Evolutionary conservation across 768 basidiomycete genomes (phyloP).

Genomic region (Suillus variegatus): DNA sequence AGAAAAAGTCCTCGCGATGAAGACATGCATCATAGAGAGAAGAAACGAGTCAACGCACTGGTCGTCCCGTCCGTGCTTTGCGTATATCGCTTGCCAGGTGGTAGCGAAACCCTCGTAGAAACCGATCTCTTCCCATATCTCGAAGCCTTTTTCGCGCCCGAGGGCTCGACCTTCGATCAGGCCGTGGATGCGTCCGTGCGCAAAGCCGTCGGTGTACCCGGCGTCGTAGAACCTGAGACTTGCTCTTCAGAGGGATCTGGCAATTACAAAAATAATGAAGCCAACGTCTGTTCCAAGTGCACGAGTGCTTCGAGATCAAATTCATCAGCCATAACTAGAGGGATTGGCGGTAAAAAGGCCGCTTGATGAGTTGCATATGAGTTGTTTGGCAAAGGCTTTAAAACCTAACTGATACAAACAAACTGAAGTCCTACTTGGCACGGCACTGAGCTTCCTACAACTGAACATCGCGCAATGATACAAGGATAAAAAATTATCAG

Average conservation of each 20-base stretch:
- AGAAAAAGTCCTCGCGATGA: too few species aligned
- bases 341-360: not conserved
- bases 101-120: constrained; percentile 86
- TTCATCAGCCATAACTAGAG: constrained; percentile 18
- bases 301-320: constrained; percentile 64
- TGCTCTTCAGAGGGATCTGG: constrained; percentile 10
- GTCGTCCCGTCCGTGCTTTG: constrained; percentile 42
- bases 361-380: not conserved
- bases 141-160: constrained; percentile 88
- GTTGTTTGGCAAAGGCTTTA: not conserved
- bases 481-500: not conserved
- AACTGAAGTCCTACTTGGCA: not conserved
- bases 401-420: not conserved
- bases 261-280: constrained; percentile 4
- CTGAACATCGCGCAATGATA: too few species aligned
- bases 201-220: constrained; percentile 77
- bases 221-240: constrained; percentile 72
- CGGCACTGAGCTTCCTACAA: too few species aligned
- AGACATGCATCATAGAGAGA: too few species aligned
- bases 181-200: constrained; percentile 88
- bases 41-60: constrained; percentile 41
- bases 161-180: constrained; percentile 88
- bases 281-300: constrained; percentile 64
- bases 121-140: constrained; percentile 97
- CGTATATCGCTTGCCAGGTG: constrained; percentile 62